phyloP scores from a whole-genome alignment of 2,329 filamentous ascomycete genomes.

The Laburnicola sp. region DNA sequence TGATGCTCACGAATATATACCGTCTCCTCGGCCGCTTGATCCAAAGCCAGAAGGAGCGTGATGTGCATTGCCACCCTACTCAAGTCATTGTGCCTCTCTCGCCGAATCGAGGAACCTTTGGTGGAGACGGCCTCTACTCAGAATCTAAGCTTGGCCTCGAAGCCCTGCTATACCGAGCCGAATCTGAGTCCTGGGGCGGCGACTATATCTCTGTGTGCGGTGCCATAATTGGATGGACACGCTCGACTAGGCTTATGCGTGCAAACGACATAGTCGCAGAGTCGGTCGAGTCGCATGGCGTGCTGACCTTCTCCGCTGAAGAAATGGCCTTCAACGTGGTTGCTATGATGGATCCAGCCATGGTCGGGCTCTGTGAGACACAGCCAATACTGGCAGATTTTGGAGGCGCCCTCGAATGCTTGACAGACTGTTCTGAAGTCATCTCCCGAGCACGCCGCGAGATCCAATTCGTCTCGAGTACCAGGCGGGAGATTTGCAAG shows the following conservation, averaged over 20 bases:
- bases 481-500: background rate
- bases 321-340: conserved; percentile 51
- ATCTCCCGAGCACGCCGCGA: background rate
- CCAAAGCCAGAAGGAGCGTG: conserved; percentile 58
- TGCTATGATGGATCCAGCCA: conserved; percentile 52
- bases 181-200: conserved; percentile 48
- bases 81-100: conserved; percentile 50
- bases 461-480: conserved; percentile 1
- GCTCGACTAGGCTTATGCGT: conserved; percentile 51
- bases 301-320: conserved; percentile 46
- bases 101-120: conserved; percentile 51
- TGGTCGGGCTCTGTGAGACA: conserved; percentile 86
- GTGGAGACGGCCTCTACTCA: conserved; percentile 50
- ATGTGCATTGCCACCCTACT: conserved; percentile 47
- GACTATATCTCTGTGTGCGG: conserved; percentile 48
- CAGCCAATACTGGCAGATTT: conserved; percentile 94
- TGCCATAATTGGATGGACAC: conserved; percentile 52
- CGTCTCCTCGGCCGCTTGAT: conserved; percentile 76
- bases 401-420: conserved; percentile 65
- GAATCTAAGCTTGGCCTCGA: conserved; percentile 51
- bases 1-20: conserved; percentile 94
- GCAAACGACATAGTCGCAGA: conserved; percentile 49
- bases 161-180: conserved; percentile 39
- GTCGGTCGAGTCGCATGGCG: conserved; percentile 65
- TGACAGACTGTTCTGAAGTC: conserved; percentile 6